phyloP scores from a whole-genome alignment of 306 rosid genomes.

The Pyrus betulifolia region DNA sequence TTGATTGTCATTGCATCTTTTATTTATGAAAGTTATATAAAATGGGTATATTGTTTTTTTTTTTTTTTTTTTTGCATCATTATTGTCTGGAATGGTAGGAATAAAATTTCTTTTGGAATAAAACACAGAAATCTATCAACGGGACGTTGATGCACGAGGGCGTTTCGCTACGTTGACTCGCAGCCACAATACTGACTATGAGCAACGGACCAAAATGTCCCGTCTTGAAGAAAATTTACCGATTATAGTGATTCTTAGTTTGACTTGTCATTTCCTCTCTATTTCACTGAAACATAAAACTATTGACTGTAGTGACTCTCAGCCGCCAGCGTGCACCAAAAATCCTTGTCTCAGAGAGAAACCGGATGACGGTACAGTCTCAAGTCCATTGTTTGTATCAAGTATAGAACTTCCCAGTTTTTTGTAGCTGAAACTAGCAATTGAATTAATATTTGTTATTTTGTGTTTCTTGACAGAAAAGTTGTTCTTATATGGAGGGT shows the following conservation, averaged over 20 bases:
- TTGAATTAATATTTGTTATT: not conserved
- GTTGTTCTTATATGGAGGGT: not conserved
- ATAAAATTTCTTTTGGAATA: too few species aligned
- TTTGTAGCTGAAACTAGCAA: not conserved
- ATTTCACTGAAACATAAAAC: constrained; percentile 9
- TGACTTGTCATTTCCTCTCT: constrained; percentile 15
- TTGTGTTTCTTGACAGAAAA: not conserved
- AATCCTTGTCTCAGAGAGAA: constrained; percentile 13
- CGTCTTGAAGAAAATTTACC: too few species aligned
- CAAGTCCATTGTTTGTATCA: not conserved
- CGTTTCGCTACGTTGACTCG: too few species aligned
- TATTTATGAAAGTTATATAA: too few species aligned
- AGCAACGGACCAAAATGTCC: too few species aligned
- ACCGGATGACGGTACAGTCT: not conserved
- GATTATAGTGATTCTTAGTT: not conserved
- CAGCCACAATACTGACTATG: too few species aligned
- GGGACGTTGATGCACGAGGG: too few species aligned
- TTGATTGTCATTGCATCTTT: too few species aligned
- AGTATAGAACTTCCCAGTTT: not conserved
- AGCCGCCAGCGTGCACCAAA: constrained; percentile 3
- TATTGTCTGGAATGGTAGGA: too few species aligned
- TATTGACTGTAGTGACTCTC: constrained; percentile 6
- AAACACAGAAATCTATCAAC: too few species aligned
- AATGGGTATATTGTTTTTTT: too few species aligned
- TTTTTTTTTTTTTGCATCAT: too few species aligned